Base-by-base conservation (phyloP, 148 eudicot genomes). In the Rhododendron simsii region DNA sequence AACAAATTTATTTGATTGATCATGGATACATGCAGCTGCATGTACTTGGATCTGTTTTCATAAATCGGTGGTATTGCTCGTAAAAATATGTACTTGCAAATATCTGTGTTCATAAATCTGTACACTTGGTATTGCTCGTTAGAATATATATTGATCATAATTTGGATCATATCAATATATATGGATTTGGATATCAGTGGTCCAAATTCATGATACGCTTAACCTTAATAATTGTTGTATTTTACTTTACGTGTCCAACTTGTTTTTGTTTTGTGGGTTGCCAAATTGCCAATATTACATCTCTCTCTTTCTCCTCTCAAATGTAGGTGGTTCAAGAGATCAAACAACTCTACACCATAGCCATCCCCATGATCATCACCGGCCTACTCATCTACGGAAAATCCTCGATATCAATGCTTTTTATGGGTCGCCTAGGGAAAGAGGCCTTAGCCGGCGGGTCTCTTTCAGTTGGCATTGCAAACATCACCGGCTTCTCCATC, bases 401-500 rank as follows among this genome's bases (percentile, higher is more conserved):
- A 86, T 91, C 95, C 5, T 89, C 90, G 2, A 90, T 94, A 74
- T 94, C 98, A 11, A 92, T 88, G 88, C 85, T 76, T 12, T 95
- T 93, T 92, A 83, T 92, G 91, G 98, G 98, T 6, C 82, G 88
- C 16, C 80, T 94, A 14, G 97, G 98, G 21, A 91, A 91, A 41
- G 89, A 90, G 1, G 91, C 90, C 4, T 57, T 94, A 20, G 95
- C 98, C 0, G 96, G 97, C 1, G 97, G 98, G 0, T 91, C 95
- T 3, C 89, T 95, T 0, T 89, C 97, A n/a, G 89, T 88, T 2
- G 94, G 95, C 30, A 88, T 94, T 1, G 98, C 97, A 37, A 95
- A 95, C 90, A 94, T 95, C 63, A 91, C 95, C 0, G 97, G 97
- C 84, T 94, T 91, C 91, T 95, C 98, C 0, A 86, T 94, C 76